These are phyloP conservation scores for Byssothecium circinans DNA, from an alignment of 2,329 filamentous ascomycete genomes.

Conservation along the genomic window DNA sequence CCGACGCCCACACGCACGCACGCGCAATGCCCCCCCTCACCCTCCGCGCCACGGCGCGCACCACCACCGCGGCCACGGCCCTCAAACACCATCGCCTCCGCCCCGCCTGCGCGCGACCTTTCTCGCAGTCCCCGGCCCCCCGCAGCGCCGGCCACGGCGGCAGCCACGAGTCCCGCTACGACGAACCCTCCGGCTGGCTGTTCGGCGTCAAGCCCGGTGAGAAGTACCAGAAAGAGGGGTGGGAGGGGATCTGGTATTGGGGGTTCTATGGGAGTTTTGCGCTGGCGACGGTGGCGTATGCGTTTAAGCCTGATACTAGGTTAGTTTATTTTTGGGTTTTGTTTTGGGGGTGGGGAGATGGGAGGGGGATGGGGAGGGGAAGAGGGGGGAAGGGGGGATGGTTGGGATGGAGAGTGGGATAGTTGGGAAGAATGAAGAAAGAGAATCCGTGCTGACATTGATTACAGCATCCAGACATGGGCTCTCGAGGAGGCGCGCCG, in stretches of 20 bases:
- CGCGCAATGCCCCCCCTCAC: slow-evolving; percentile 27
- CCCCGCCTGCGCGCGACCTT: slow-evolving; percentile 7
- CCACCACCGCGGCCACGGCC: slow-evolving; percentile 21
- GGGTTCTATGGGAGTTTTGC: slow-evolving; percentile 80
- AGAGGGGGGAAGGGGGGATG: neutral
- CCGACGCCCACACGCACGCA: too few relatives aligned
- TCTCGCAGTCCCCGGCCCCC: slow-evolving; percentile 24
- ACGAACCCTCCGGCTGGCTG: slow-evolving; percentile 88
- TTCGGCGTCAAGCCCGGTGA: slow-evolving; percentile 93
- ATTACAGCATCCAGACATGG: slow-evolving; percentile 93
- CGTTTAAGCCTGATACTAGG: slow-evolving; percentile 98
- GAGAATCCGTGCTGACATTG: neutral
- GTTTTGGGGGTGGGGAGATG: neutral
- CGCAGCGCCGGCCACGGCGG: slow-evolving; percentile 16
- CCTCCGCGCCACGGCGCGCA: slow-evolving; percentile 21
- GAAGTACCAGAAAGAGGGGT: slow-evolving; percentile 94
- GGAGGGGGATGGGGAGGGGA: neutral
- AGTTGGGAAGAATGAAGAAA: neutral
- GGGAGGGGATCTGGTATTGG: slow-evolving; percentile 85
- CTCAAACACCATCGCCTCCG: too few relatives aligned
- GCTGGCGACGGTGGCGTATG: slow-evolving; percentile 77
- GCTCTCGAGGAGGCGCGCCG: slow-evolving; percentile 94
- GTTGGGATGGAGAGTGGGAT: too few relatives aligned
- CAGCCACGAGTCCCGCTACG: slow-evolving; percentile 76
- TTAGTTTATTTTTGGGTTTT: slow-evolving; percentile 61